Evolutionary conservation across 805 yeast species (phyloP), one percentile per base, ranked within the genome.

Genomic region (Myxozyma nipponensis): DNA sequence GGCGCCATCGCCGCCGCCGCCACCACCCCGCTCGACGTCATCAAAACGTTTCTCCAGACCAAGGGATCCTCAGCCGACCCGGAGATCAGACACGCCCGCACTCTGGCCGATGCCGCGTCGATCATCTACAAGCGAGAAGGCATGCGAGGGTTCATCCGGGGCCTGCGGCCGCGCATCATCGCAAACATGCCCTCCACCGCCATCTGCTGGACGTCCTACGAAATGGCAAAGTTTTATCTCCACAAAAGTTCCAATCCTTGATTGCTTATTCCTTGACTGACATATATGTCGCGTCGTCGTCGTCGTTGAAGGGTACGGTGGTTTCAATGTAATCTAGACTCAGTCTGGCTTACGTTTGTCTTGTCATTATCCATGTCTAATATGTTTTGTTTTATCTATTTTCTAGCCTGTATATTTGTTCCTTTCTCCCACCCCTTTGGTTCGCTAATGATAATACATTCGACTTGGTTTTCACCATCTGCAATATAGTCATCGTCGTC

Each of bases 111-210:
- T 55, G 96, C 96, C 19, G 84, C 90, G 1, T 67, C 61, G 39
- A 85, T 83, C 18, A 77, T 91, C 47, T 82, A 79, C 62, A 49
- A 49, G 24, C 64, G 62, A 6, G 60, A 64, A 37, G 76, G 76
- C 24, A 42, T 81, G 57, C 57, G 61, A 18, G 93, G 95, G 0
- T 93, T 93, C 66, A 65, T 77, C 62, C 77, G 95, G 60, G 98
- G 98, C 18, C 74, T 88, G 63, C 81, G 83, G 63, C 97, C 98
- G 41, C 81, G 98, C 69, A 82, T 93, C 49, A 82, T 91, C 28
- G 85, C 93, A 59, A 89, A 89, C 68, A 89, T 91, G 66, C 98
- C 98, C 21, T 82, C 95, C 41, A 91, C 98, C 6, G 98, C 98
- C 19, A 89, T 91, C 55, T 83, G 95, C 58, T 91, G 98, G 98